Base-by-base conservation (phyloP, 2,329 filamentous ascomycete genomes). In the Pezicula radicicola region DNA sequence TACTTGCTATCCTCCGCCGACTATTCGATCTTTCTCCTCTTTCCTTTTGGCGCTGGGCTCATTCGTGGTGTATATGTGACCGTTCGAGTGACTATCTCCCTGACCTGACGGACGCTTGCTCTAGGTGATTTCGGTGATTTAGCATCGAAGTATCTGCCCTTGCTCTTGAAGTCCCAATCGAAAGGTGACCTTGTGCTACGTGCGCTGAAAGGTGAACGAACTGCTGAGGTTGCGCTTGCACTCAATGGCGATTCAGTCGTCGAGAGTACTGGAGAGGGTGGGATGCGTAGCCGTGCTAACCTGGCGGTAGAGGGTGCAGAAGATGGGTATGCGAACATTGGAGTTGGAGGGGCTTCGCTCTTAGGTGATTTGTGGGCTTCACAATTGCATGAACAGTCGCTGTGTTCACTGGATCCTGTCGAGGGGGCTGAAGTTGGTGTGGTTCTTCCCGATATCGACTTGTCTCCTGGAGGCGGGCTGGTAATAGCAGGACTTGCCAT, bases 11-110 rank as follows among this genome's bases (percentile, higher is more conserved):
- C 48, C 39, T 6, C 9, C 25, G 10, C 7, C 12, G 42, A 53
- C 48, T 72, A 77, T 61, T 81, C 78, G 53, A 84, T 71, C 76
- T 90, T 95, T 74, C 92, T 87, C 74, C 91, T 84, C 80, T 97
- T 97, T 58, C 92, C 92, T 70, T 92, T 92, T 7, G 91, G 93
- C 36, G 92, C 91, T 21, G 92, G 89, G 59, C 91, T 89, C 74
- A 97, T 89, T 59, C 86, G 79, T 55, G 84, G 88, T 68, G 89
- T 96, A 71, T 95, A 96, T 39, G 90, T 96, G 54, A 96, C 89
- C 15, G 91, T 97, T 61, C 91, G 82, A n/a, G 92, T 97, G 49
- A 97, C 89, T 4, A 97, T 91, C 69, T 97, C 91, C 50, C 90
- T 79, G 53, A 97, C 91, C 65, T 87, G 80, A 54, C 85, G 81